phyloP scores from a whole-genome alignment of 495 filamentous ascomycete species.

The Penicillium macrosclerotiorum region DNA sequence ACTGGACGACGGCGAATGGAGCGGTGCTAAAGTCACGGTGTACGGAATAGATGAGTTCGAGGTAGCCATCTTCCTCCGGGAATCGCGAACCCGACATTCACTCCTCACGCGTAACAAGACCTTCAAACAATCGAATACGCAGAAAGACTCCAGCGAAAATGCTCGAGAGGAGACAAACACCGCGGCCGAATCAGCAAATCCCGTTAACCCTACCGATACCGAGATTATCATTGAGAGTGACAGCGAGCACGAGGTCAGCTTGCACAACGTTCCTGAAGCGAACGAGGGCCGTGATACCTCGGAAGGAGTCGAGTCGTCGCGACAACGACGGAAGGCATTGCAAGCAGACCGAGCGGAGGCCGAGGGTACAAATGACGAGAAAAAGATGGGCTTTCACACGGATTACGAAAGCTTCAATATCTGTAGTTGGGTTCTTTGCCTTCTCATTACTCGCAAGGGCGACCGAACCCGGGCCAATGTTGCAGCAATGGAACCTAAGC shows the following conservation, averaged over 20 bases:
- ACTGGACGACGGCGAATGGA: no score
- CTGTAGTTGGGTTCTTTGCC: slow-evolving; percentile 84
- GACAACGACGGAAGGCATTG: slow-evolving; percentile 14
- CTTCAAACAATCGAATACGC: slow-evolving; percentile 56
- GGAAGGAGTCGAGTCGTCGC: neutral
- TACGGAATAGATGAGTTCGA: slow-evolving; percentile 79
- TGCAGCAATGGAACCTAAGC: slow-evolving; percentile 40
- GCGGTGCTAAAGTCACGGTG: neutral
- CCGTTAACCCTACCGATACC: slow-evolving; percentile 40
- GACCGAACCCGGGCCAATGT: slow-evolving; percentile 32
- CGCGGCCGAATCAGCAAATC: slow-evolving; percentile 45
- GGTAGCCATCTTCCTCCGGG: slow-evolving; percentile 87
- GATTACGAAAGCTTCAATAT: slow-evolving; percentile 95
- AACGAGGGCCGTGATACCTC: slow-evolving; percentile 9
- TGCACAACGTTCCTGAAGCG: slow-evolving; percentile 39
- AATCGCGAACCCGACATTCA: slow-evolving; percentile 82
- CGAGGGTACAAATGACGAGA: slow-evolving; percentile 62
- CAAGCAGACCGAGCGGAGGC: slow-evolving; percentile 5
- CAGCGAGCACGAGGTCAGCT: slow-evolving; percentile 28
- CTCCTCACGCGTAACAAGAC: slow-evolving; percentile 80
- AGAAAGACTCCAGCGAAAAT: slow-evolving; percentile 42
- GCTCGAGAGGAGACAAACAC: slow-evolving; percentile 51
- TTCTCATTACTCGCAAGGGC: slow-evolving; percentile 78
- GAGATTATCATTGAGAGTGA: slow-evolving; percentile 45
- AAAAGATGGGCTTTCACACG: slow-evolving; percentile 80